phyloP scores from a whole-genome alignment of 2,329 filamentous ascomycete genomes.

The Nigrograna mackinnonii region DNA sequence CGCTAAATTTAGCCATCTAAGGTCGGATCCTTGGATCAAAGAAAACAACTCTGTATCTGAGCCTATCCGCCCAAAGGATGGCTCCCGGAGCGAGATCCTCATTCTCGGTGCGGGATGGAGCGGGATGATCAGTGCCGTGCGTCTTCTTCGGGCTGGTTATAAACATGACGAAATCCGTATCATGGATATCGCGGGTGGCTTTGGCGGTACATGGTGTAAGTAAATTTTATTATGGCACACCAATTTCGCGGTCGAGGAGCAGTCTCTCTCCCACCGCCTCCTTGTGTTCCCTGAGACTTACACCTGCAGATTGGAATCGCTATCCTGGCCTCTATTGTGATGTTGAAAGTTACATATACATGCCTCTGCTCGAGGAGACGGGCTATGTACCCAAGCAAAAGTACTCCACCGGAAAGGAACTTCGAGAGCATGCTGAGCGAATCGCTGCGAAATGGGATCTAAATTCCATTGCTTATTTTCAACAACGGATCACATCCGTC shows the following conservation, averaged over 20 bases:
- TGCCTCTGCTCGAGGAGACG: not conserved
- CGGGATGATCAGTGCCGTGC: not conserved
- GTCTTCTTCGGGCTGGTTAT: not conserved
- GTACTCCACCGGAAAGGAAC: not conserved
- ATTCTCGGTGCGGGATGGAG: not conserved
- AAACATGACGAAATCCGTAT: not conserved
- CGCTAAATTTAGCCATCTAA: not conserved
- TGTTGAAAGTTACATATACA: not conserved
- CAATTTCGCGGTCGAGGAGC: too few species aligned
- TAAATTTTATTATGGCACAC: too few species aligned
- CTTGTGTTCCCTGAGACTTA: too few species aligned
- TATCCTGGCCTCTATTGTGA: not conserved
- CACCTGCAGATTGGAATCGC: too few species aligned
- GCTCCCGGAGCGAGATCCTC: not conserved
- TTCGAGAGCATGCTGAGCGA: not conserved
- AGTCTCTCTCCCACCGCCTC: too few species aligned
- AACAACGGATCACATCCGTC: not conserved
- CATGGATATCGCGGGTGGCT: not conserved
- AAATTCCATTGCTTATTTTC: not conserved
- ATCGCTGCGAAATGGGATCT: not conserved
- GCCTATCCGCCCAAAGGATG: not conserved
- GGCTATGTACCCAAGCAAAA: not conserved
- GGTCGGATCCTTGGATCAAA: not conserved
- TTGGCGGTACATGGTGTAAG: not conserved
- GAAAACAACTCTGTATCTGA: not conserved